A percentile compares a stretch with the other conserved stretches of the same genome.
These are phyloP conservation scores for Pachyrhizus erosus DNA, from an alignment of 306 rosid species.

Conservation along the genomic window DNA sequence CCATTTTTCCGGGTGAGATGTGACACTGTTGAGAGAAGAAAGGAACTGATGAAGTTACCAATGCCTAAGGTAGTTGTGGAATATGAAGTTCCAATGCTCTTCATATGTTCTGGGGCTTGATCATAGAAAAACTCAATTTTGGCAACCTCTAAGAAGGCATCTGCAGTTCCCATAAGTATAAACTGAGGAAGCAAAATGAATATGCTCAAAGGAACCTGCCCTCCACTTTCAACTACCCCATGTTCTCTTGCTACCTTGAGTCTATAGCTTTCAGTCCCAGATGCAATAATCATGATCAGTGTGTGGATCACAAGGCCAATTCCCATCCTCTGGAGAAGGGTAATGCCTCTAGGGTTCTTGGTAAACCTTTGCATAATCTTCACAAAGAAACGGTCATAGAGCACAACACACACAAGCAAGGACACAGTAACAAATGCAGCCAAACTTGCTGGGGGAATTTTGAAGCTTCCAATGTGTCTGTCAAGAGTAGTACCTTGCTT, in stretches of 20 bases:
- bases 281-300: conserved; percentile 63
- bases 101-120: conserved; percentile 86
- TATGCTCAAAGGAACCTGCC: conserved; percentile 67
- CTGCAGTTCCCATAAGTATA: conserved; percentile 73
- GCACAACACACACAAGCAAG: conserved; percentile 66
- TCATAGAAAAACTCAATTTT: conserved; percentile 87
- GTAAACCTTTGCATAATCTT: conserved; percentile 54
- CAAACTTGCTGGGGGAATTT: conserved; percentile 77
- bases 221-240: conserved; percentile 40
- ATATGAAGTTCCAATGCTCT: conserved; percentile 85
- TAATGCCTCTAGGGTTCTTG: conserved; percentile 80
- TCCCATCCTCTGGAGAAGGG: conserved; percentile 78
- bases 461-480: conserved; percentile 68
- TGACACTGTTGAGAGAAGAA: conserved; percentile 66
- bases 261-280: conserved; percentile 59
- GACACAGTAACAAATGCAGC: conserved; percentile 72
- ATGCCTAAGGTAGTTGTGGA: conserved; percentile 67
- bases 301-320: conserved; percentile 68
- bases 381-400: conserved; percentile 74
- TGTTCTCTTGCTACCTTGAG: conserved; percentile 56
- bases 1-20: conserved; percentile 52
- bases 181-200: conserved; percentile 85
- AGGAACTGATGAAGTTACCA: conserved; percentile 77
- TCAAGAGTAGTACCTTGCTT: conserved; percentile 85
- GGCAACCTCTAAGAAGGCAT: conserved; percentile 76